Evolutionary conservation across 805 yeast species (phyloP), one percentile per base, ranked within the genome.

Genomic region (Starmerella vitae): DNA sequence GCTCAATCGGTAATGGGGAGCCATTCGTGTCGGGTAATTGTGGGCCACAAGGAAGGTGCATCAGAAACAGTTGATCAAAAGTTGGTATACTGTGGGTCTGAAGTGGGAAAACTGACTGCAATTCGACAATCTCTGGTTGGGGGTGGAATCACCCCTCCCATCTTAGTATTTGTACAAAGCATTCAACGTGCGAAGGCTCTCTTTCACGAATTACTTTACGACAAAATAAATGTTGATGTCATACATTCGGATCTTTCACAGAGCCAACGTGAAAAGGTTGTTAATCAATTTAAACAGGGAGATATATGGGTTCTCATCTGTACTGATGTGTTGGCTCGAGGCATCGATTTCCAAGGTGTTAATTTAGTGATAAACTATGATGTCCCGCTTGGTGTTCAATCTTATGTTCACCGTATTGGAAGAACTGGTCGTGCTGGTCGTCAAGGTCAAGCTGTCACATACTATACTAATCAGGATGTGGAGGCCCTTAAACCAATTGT

Each of bases 401-500:
- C 94, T 0, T 91, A 91, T 58, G 95, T 91, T 33, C 99, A 91
- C 60, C 74, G 99, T 63, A 83, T 91, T 53, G 99, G 99, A 60
- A 79, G 99, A 68, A 88, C 98, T 2, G 99, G 98, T 50, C 78
- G 99, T 68, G 94, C 84, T 38, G 94, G 94, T 1, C 74, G 79
- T 44, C 53, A 62, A 7, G 98, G 99, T 41, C 70, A 70, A 50
- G 96, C 97, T 0, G 73, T 91, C 15, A 91, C 98, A 0, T 77
- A 86, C 48, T 91, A 81, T 64, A 88, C 98, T 20, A 86, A 85
- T 56, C 93, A 83, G 46, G 99, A 91, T 56, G 61, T 71, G 3
- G 58, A 70, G 41, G 73, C 80, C 2, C 70, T 91, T 33, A 80
- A 81, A 56, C 80, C 91, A 8, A 81, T 91, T 31, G 72, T 88